These are phyloP conservation scores for Thinopyrum elongatum DNA, from an alignment of 176 grass and related monocot genomes.

Conservation along the genomic window DNA sequence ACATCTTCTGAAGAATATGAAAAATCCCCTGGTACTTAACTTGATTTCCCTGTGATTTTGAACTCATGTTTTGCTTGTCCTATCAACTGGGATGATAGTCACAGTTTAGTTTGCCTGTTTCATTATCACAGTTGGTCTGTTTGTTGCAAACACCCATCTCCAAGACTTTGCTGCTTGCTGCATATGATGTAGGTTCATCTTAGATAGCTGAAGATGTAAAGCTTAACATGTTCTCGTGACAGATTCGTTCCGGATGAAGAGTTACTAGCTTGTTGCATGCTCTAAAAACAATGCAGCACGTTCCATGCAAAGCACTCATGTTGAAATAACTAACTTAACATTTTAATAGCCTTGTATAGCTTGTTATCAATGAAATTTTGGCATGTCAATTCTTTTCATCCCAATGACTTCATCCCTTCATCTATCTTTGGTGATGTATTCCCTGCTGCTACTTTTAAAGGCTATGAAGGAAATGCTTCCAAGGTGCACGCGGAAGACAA, in stretches of 20 bases:
- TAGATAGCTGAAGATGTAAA: conserved; percentile 1
- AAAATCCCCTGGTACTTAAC: conserved; percentile 32
- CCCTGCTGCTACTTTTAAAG: conserved; percentile 22
- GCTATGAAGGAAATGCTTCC: conserved; percentile 25
- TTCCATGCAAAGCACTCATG: neutral
- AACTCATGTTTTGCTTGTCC: neutral
- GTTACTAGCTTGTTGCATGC: neutral
- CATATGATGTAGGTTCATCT: neutral
- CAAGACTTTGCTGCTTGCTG: neutral
- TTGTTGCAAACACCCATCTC: conserved; percentile 1
- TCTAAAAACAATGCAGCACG: conserved; percentile 1
- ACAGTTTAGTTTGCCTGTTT: neutral
- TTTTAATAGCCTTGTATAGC: conserved; percentile 1
- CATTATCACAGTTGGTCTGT: neutral
- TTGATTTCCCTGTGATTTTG: conserved; percentile 13
- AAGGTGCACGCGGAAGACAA: neutral
- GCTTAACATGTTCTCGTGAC: neutral
- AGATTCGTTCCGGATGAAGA: neutral
- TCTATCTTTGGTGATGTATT: conserved; percentile 27
- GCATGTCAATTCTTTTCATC: neutral
- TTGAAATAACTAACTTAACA: neutral
- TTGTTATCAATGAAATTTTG: conserved; percentile 10
- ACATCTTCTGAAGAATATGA: neutral
- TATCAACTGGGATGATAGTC: neutral
- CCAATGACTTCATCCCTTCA: neutral